Evolutionary conservation across 2,329 filamentous ascomycete species (phyloP), one percentile per base, ranked within the genome.

Genomic region (Fusarium ramigenum): DNA sequence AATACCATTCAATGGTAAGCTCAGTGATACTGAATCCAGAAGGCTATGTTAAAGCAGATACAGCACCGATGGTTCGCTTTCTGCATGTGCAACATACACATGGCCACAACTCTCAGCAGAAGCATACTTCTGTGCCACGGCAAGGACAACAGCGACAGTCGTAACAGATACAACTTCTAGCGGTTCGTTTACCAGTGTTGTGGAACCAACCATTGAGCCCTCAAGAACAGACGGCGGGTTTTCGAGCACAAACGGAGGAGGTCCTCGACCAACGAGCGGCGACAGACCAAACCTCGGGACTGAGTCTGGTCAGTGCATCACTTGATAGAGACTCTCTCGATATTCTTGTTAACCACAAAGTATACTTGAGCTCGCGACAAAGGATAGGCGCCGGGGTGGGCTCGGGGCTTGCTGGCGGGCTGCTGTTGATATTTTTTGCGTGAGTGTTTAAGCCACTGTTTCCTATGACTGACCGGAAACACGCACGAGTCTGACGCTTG

Each of bases 61-160:
- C 14, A 75, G 73, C 43, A 70, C 44, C 9, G 49, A 37, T 5
- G 44, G 28, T 16, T 34, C 49, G 15, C 39, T 50, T 25, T 62
- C 73, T 28, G 46, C 42, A 30, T 77, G 66, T 56, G 57, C 50
- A 47, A 77, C 68, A 12, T 77, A 66, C 28, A 69, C 63, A 40
- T 72, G 58, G 69, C 54, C 59, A 28, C 34, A 43, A 12, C 19
- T 60, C n/a, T 34, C 9, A 3, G 63, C 54, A 30, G 28, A 65
- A 30, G n/a, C 28, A 10, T 66, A 69, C 8, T 40, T 21, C 32
- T 76, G 74, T n/a, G 68, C 43, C 9, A 47, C 47, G 7, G 63
- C 66, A 11, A 44, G 37, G n/a, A 56, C 44, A 23, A 75, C 42
- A 1, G 30, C 23, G 12, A 73, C 66, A 6, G 70, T 64, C 25